Evolutionary conservation across 129 eudicot genomes (phyloP), one percentile per base, ranked within the genome.

Genomic region (Kitagawia praeruptora): DNA sequence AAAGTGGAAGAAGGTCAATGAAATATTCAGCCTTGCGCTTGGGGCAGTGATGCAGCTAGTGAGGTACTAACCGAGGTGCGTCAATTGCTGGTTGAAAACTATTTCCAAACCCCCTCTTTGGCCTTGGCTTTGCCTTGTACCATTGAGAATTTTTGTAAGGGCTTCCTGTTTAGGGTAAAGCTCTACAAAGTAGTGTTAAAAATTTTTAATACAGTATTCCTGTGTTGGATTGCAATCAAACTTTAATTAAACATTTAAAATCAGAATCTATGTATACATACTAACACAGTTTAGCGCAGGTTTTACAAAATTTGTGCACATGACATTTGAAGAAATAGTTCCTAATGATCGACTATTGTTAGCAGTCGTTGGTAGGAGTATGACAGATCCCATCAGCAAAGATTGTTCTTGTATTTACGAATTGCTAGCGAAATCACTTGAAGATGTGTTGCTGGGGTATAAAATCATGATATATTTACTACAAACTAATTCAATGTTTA

Each of bases 1-100:
- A 41, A 41, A 41, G 8, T 4, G 45, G 45, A 0, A 41, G 45
- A 0, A 41, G 7, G 7, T 6, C 45, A 41, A 41, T 4, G 8
- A 6, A 3, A 6, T 3, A 41, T 4, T 0, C 5, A 41, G 7
- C 45, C 8, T 93, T 89, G 98, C 93, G 91, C 96, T 95, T 86
- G 97, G 96, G 94, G 97, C 93, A 94, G 91, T 91, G 98, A 94
- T 93, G 90, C 90, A 89, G 93, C 97, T 91, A 85, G 88, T 91
- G 93, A 89, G 93, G 91, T 87, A 83, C 61, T 83, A 87, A 87
- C 89, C 84, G 91, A 89, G 93, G 89, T 91, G 91, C 85, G 97
- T 94, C 97, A 87, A 91, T 94, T 94, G 97, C 93, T 91, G 96
- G 93, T 94, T 94, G 97, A 94, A 94, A 94, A 94, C 97, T 86